phyloP scores from a whole-genome alignment of 768 basidiomycete species.

The Suillus subaureus region DNA sequence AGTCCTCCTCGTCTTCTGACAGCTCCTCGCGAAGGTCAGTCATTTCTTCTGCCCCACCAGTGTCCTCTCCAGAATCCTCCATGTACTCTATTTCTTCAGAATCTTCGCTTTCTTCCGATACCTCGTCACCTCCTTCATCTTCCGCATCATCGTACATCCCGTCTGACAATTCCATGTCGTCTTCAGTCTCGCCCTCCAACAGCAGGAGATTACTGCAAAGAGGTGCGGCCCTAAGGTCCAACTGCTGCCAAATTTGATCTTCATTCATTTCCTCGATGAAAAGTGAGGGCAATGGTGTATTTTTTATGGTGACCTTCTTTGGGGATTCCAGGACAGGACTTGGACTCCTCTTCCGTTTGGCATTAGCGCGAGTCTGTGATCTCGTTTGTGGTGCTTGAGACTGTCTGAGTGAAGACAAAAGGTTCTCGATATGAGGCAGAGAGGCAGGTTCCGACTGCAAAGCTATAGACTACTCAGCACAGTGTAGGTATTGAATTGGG shows the following conservation, averaged over 20 bases:
- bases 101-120: conserved; percentile 28
- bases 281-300: conserved; percentile 77
- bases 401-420: conserved; percentile 71
- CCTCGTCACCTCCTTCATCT: conserved; percentile 36
- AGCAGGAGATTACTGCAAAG: conserved; percentile 73
- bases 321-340: conserved; percentile 36
- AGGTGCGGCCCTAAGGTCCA: conserved; percentile 77
- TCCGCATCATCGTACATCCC: conserved; percentile 34
- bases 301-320: conserved; percentile 39
- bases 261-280: conserved; percentile 78
- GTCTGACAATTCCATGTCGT: conserved; percentile 16
- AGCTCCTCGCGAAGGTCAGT: conserved; percentile 40
- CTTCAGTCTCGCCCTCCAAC: conserved; percentile 53
- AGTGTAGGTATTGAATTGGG: conserved; percentile 9
- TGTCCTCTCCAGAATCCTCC: conserved; percentile 26
- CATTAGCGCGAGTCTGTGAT: conserved; percentile 52
- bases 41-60: conserved; percentile 26
- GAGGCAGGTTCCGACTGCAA: conserved; percentile 70
- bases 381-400: conserved; percentile 73
- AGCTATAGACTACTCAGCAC: conserved; percentile 41
- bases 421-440: conserved; percentile 58
- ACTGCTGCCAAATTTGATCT: conserved; percentile 92
- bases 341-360: conserved; percentile 45
- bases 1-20: conserved; percentile 39
- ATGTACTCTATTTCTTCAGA: conserved; percentile 33